Evolutionary conservation across 495 filamentous ascomycete species (phyloP).

Genomic region (Penicillium atrosanguineum): DNA sequence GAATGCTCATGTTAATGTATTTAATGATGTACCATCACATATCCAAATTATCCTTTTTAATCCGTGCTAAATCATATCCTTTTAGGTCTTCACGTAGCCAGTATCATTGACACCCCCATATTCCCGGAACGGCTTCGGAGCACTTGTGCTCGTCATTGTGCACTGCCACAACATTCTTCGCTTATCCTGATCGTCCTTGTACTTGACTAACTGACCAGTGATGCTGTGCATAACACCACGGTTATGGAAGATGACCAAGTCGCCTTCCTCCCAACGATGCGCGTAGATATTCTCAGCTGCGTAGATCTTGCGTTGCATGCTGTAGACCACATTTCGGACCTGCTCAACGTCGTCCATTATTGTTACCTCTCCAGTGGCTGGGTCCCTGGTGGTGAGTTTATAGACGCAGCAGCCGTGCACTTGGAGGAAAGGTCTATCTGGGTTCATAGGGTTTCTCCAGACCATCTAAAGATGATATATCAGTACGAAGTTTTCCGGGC

Average conservation of each 20-base stretch:
- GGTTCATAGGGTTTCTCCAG: slow-evolving; percentile 13
- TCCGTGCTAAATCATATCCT: neutral
- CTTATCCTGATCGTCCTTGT: slow-evolving; percentile 10
- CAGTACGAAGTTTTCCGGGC: too few species aligned
- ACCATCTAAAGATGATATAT: slow-evolving; percentile 19
- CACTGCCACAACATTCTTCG: too few species aligned
- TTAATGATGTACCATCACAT: neutral
- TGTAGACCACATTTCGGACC: slow-evolving; percentile 11
- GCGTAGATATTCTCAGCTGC: slow-evolving; percentile 14
- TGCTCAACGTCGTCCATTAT: slow-evolving; percentile 15
- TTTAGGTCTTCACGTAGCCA: neutral
- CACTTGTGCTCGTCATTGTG: too few species aligned
- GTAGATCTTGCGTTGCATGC: slow-evolving; percentile 18
- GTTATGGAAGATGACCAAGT: slow-evolving; percentile 18
- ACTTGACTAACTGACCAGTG: slow-evolving; percentile 11
- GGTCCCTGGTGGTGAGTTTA: slow-evolving; percentile 10
- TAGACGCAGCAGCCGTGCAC: slow-evolving; percentile 16
- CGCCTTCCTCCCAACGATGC: slow-evolving; percentile 12
- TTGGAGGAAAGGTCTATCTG: slow-evolving; percentile 12
- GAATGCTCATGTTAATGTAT: neutral
- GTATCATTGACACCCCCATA: neutral
- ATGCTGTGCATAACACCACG: neutral
- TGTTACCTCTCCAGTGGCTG: slow-evolving; percentile 7
- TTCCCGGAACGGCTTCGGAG: too few species aligned
- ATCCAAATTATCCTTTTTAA: neutral